These are phyloP conservation scores for Cucurbita argyrosperma DNA, from an alignment of 306 rosid species.

Conservation along the genomic window DNA sequence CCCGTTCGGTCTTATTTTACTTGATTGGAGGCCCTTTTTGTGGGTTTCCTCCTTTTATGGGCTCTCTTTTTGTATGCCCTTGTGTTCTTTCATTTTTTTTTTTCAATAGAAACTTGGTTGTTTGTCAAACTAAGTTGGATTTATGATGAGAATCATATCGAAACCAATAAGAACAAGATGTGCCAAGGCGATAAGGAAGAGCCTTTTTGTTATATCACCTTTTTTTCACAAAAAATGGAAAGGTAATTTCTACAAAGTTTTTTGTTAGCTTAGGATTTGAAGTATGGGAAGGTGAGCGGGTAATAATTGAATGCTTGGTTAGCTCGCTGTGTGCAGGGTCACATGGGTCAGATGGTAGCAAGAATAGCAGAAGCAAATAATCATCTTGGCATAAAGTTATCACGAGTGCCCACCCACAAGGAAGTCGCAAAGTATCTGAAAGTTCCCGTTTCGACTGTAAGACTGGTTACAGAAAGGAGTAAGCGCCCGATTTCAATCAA, in stretches of 20 bases:
- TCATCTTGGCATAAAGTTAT: constrained; percentile 27
- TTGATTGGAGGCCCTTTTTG: not conserved
- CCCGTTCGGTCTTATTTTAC: not conserved
- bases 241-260: not conserved
- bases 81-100: not conserved
- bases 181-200: not conserved
- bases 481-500: constrained; percentile 51
- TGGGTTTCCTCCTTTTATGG: not conserved
- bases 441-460: constrained; percentile 28
- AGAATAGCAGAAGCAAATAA: constrained; percentile 45
- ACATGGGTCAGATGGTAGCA: constrained; percentile 34
- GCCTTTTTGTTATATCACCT: not conserved
- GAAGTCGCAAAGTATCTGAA: constrained; percentile 41
- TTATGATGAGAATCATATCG: not conserved
- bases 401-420: constrained; percentile 32
- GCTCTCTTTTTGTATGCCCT: not conserved
- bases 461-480: constrained; percentile 35
- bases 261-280: not conserved
- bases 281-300: constrained; percentile 15
- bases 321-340: constrained; percentile 56
- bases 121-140: not conserved
- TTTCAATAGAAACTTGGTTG: not conserved
- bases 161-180: not conserved
- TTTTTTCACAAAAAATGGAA: not conserved
- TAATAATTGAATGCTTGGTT: constrained; percentile 54